Conservation (phyloP, 2,329 filamentous ascomycete species). For the Catunica adiposa region DNA sequence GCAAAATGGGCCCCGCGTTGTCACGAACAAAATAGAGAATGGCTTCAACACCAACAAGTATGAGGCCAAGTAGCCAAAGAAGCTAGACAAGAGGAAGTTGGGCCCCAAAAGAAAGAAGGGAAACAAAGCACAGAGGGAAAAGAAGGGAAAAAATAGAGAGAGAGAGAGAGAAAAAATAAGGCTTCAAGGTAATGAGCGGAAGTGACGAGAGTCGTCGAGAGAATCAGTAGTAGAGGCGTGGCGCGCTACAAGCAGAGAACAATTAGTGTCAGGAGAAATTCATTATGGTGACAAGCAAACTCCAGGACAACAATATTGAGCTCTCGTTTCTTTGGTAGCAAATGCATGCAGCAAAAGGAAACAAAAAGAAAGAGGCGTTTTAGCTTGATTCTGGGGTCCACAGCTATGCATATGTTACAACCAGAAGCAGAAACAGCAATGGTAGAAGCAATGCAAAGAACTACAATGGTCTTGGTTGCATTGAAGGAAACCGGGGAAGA, state of each 20-base stretch:
- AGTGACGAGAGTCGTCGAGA: background rate
- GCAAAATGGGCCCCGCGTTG: background rate
- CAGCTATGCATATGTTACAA: background rate
- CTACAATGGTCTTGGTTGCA: no score
- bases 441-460: no score
- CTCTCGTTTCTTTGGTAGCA: background rate
- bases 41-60: background rate
- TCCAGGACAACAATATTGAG: background rate
- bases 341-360: background rate
- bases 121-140: background rate
- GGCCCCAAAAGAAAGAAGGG: no score
- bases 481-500: no score
- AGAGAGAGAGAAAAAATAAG: background rate
- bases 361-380: background rate
- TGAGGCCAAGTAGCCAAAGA: no score
- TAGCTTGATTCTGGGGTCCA: background rate
- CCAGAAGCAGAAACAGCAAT: no score
- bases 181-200: background rate
- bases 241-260: background rate
- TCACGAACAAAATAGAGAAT: background rate
- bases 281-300: background rate
- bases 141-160: background rate
- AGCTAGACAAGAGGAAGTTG: no score
- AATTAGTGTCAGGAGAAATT: background rate
- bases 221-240: background rate